Evolutionary conservation across 441 rosid species (phyloP), one percentile per base, ranked within the genome.

Genomic region (Melastoma candidum): DNA sequence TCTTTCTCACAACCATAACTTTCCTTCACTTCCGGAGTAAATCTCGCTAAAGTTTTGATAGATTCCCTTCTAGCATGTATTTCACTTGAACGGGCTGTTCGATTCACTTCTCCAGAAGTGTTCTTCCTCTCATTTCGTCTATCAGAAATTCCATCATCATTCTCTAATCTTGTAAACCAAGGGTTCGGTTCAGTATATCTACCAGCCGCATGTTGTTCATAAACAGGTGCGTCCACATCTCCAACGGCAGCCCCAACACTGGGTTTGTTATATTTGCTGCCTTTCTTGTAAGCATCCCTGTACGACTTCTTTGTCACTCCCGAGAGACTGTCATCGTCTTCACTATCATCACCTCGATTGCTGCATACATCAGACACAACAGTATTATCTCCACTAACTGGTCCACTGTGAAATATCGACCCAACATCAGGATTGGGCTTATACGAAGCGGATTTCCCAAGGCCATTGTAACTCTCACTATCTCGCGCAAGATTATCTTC

Each of bases 31-130:
- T 36, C 43, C 1, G 43, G 43, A 2, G 43, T 36, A 63, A 52
- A 60, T 46, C 72, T 71, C 26, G 13, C 48, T 60, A 69, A 75
- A 71, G 71, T 68, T 62, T 63, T 57, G 29, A 69, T 70, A 43
- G 74, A 65, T 51, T 75, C 71, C 59, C 60, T 71, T 69, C 67
- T 67, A 48, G 64, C 57, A 65, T 65, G 64, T 44, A 29, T 46
- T 64, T 73, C 70, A 69, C 77, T 73, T 53, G 68, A 63, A 60
- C 52, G 48, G 48, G 59, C 2, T 24, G 26, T 60, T 8, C 50
- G 51, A 49, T 22, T 58, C 56, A 41, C 58, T 41, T 54, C 44
- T 49, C 66, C 78, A 58, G 66, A 75, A 47, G 66, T 67, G 69
- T 61, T 58, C 47, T 67, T 73, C 58, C 6, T 11, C 26, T n/a